Percentiles rank a stretch among this genome's conserved stretches.
These are phyloP conservation scores for Thymus quinquecostatus DNA, from an alignment of 257 asterid genomes.

Conservation along the genomic window DNA sequence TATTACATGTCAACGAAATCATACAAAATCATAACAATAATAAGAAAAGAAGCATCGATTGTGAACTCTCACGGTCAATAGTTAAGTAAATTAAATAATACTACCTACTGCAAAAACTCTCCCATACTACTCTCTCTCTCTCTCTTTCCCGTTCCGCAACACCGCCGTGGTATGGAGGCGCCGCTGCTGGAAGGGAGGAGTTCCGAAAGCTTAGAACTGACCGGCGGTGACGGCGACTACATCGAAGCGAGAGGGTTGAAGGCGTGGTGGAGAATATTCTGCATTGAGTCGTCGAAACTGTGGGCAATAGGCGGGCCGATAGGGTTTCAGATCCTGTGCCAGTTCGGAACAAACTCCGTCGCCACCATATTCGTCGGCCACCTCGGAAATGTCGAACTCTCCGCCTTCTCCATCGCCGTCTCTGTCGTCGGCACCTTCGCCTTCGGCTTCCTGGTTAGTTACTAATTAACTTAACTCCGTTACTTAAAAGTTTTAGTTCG, in stretches of 20 bases:
- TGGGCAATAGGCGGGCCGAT: conserved; percentile 60
- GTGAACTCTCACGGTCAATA: too few relatives aligned
- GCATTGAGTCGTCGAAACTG: conserved; percentile 43
- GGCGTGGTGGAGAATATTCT: conserved; percentile 43
- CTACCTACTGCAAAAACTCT: too few relatives aligned
- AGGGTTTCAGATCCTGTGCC: conserved; percentile 52
- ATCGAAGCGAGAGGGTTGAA: conserved; percentile 34
- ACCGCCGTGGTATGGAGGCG: conserved; percentile 39
- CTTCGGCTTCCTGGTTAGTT: conserved; percentile 56
- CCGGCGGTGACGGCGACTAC: conserved; percentile 50
- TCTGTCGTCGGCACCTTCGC: conserved; percentile 54
- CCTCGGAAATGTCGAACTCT: conserved; percentile 51
- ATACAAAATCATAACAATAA: too few relatives aligned
- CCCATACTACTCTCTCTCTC: too few relatives aligned
- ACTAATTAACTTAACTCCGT: too few relatives aligned
- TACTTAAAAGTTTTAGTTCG: too few relatives aligned
- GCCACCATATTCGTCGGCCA: conserved; percentile 61
- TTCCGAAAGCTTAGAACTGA: conserved; percentile 19
- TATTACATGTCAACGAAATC: too few relatives aligned
- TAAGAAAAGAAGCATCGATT: too few relatives aligned
- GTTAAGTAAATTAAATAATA: too few relatives aligned
- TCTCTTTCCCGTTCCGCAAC: too few relatives aligned
- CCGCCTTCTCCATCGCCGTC: conserved; percentile 52
- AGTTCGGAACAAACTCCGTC: conserved; percentile 47
- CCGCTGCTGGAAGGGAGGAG: conserved; percentile 41